These are phyloP conservation scores for Drechslerella coelobrocha DNA, from an alignment of 2,329 filamentous ascomycete species.

Conservation along the genomic window DNA sequence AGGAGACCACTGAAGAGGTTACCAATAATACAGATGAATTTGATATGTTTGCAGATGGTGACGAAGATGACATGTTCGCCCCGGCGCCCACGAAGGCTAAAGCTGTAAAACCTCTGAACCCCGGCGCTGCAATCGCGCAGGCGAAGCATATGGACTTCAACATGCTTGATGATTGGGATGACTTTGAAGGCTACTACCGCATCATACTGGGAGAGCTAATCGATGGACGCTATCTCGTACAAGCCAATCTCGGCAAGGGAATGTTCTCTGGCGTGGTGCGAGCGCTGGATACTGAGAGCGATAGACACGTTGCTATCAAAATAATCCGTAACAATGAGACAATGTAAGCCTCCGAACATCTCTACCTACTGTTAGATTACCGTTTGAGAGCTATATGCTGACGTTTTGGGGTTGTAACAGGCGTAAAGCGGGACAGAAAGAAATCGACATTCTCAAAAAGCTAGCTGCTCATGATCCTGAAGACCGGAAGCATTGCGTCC, in stretches of 20 bases:
- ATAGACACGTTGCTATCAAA: conserved; percentile 88
- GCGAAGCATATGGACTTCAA: conserved; percentile 71
- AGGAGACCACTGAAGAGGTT: conserved; percentile 66
- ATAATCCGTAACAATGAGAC: conserved; percentile 97
- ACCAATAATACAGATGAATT: too few relatives aligned
- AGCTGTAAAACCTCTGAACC: conserved; percentile 62
- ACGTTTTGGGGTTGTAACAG: conserved; percentile 55
- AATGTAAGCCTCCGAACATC: conserved; percentile 65
- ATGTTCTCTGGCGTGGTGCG: conserved; percentile 97
- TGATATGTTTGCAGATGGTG: conserved; percentile 85
- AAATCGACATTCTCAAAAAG: conserved; percentile 90
- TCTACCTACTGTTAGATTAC: not conserved
- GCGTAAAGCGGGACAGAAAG: conserved; percentile 87
- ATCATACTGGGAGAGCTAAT: conserved; percentile 89
- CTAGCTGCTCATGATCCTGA: conserved; percentile 84
- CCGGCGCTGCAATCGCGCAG: conserved; percentile 61
- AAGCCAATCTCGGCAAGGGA: conserved; percentile 85
- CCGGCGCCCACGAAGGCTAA: conserved; percentile 60
- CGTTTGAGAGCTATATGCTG: conserved; percentile 47
- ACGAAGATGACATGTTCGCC: conserved; percentile 72
- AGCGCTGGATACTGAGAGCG: conserved; percentile 77
- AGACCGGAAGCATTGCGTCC: conserved; percentile 89
- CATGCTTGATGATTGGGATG: conserved; percentile 90
- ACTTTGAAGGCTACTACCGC: conserved; percentile 95
- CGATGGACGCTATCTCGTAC: conserved; percentile 86